Evolutionary conservation across 148 eudicot species (phyloP).

Genomic region (Fagopyrum homotropicum): DNA sequence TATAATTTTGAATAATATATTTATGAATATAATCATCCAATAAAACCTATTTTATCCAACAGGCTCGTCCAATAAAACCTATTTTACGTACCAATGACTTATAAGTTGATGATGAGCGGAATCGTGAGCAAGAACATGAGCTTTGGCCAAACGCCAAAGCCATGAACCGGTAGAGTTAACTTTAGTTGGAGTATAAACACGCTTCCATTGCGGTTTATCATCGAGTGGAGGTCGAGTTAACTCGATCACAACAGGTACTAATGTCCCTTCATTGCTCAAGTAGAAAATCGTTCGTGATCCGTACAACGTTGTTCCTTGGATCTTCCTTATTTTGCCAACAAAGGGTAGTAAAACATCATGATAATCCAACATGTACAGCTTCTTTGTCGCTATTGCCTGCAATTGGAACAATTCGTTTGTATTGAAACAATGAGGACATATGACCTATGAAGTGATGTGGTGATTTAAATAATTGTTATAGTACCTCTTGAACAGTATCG

Average conservation of each 20-base stretch:
- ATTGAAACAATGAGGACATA: neutral
- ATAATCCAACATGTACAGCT: constrained; percentile 27
- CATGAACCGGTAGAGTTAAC: constrained; percentile 40
- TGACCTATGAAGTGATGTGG: neutral
- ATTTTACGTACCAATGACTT: constrained; percentile 50
- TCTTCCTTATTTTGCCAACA: constrained; percentile 17
- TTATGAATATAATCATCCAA: too few species aligned
- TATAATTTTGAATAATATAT: too few species aligned
- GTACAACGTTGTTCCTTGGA: constrained; percentile 17
- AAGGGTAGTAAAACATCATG: constrained; percentile 24
- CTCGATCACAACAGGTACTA: constrained; percentile 30
- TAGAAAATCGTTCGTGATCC: constrained; percentile 34
- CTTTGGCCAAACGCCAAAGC: constrained; percentile 80
- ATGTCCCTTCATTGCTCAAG: constrained; percentile 15
- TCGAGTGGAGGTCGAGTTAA: constrained; percentile 24
- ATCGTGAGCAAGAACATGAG: constrained; percentile 66
- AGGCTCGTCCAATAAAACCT: too few species aligned
- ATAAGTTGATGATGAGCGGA: constrained; percentile 60
- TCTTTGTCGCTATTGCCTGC: constrained; percentile 27
- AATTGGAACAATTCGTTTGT: neutral
- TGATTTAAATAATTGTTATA: neutral
- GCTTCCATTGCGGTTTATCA: constrained; percentile 39
- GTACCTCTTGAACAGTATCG: constrained; percentile 24
- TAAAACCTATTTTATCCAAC: too few species aligned
- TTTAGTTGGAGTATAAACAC: constrained; percentile 33